A percentile compares a stretch with the other conserved stretches of the same genome.
These are phyloP conservation scores for Colletotrichum aenigma DNA, from an alignment of 2,329 filamentous ascomycete species.

Conservation along the genomic window DNA sequence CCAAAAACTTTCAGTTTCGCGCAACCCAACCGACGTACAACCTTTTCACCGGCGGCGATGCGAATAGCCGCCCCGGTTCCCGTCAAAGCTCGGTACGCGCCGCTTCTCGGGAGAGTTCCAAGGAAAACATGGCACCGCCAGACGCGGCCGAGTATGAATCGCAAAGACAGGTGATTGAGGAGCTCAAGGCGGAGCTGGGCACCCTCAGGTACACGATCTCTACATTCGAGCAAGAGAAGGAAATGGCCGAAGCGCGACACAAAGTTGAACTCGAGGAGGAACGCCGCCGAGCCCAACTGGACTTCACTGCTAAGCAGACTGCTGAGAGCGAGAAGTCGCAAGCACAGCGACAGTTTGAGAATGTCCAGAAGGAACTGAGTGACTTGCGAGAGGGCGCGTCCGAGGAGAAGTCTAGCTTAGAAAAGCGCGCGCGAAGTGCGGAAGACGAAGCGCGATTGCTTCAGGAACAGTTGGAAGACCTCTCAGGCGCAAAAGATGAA, in stretches of 20 bases:
- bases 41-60: slow-evolving; percentile 59
- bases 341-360: slow-evolving; percentile 53
- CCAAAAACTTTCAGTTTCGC: slow-evolving; percentile 42
- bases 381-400: slow-evolving; percentile 54
- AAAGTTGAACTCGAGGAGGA: slow-evolving; percentile 84
- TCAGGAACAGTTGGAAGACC: slow-evolving; percentile 82
- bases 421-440: slow-evolving; percentile 71
- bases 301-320: slow-evolving; percentile 71
- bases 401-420: slow-evolving; percentile 66
- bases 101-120: slow-evolving; percentile 61
- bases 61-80: slow-evolving; percentile 39
- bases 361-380: slow-evolving; percentile 55
- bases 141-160: slow-evolving; percentile 65
- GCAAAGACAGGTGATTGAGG: slow-evolving; percentile 67
- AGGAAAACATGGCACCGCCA: slow-evolving; percentile 63
- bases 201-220: slow-evolving; percentile 87
- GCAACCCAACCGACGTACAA: slow-evolving; percentile 63
- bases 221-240: slow-evolving; percentile 85
- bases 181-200: slow-evolving; percentile 87
- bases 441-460: slow-evolving; percentile 75
- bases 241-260: slow-evolving; percentile 77
- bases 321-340: slow-evolving; percentile 61
- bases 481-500: slow-evolving; percentile 67
- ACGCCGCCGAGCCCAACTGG: slow-evolving; percentile 81
- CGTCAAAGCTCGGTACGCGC: slow-evolving; percentile 49